A percentile compares a stretch with the other conserved stretches of the same genome.
phyloP scores from a whole-genome alignment of 2,329 filamentous ascomycete species.

The Aspergillus brunneoviolaceus region DNA sequence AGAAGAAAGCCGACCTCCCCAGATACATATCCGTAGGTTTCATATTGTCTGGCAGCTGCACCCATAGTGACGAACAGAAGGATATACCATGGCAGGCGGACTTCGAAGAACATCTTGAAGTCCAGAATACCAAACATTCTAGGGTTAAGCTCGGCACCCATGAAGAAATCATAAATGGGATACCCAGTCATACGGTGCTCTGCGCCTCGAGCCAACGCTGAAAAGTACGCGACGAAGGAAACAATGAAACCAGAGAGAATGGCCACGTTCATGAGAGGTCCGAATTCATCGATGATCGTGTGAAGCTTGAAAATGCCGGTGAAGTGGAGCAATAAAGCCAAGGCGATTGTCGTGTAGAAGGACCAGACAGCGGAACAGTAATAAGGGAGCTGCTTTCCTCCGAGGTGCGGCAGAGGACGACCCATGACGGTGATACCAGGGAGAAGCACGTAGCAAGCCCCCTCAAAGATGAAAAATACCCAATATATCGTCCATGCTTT shows the following conservation, averaged over 20 bases:
- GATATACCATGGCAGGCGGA: constrained; percentile 89
- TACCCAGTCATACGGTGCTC: constrained; percentile 90
- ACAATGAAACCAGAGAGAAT: constrained; percentile 88
- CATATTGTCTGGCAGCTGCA: constrained; percentile 77
- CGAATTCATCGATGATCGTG: constrained; percentile 92
- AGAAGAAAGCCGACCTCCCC: constrained; percentile 81
- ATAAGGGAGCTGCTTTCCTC: constrained; percentile 84
- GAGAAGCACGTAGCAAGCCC: constrained; percentile 75
- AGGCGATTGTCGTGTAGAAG: constrained; percentile 79
- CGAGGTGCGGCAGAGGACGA: constrained; percentile 79
- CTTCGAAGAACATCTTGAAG: constrained; percentile 96
- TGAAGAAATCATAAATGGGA: constrained; percentile 84
- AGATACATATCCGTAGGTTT: constrained; percentile 80
- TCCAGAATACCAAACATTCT: constrained; percentile 80
- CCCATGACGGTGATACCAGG: constrained; percentile 87
- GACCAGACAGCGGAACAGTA: constrained; percentile 89
- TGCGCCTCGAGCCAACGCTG: constrained; percentile 74
- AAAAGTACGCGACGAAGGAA: constrained; percentile 80
- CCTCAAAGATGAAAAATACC: constrained; percentile 85
- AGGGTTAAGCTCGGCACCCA: constrained; percentile 84
- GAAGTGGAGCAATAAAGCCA: constrained; percentile 72
- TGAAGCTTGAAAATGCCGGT: constrained; percentile 85
- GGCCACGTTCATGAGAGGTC: constrained; percentile 85
- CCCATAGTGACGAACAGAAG: constrained; percentile 75
- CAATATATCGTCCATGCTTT: constrained; percentile 94